Percentiles rank a stretch among this genome's conserved stretches.
These are phyloP conservation scores for Phlyctochytrium bullatum DNA, from an alignment of 192 early-diverging fungal species.

Conservation along the genomic window DNA sequence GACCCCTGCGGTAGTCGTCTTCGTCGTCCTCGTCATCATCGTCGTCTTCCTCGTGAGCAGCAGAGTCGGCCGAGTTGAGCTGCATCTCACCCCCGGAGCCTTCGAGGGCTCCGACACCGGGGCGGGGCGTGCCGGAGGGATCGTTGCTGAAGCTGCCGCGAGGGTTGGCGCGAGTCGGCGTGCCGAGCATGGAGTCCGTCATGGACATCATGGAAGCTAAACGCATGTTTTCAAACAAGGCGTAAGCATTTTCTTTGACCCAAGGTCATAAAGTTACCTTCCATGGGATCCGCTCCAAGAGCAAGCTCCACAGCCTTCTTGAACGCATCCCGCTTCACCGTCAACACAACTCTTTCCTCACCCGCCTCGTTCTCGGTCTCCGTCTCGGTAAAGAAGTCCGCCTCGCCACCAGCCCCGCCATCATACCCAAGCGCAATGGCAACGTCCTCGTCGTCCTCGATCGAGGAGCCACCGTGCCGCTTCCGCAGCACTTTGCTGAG, in stretches of 20 bases:
- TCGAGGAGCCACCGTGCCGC: constrained; percentile 23
- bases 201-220: background rate
- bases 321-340: constrained; percentile 18
- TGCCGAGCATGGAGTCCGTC: too few relatives aligned
- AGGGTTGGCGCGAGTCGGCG: too few relatives aligned
- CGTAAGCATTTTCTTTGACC: background rate
- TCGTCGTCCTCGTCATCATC: constrained; percentile 4
- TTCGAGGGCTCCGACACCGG: too few relatives aligned
- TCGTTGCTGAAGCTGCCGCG: too few relatives aligned
- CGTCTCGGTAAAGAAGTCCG: constrained; percentile 17
- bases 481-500: constrained; percentile 27
- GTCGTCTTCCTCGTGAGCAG: too few relatives aligned
- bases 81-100: too few relatives aligned
- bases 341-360: constrained; percentile 14
- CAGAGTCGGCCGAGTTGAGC: too few relatives aligned
- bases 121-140: too few relatives aligned
- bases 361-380: constrained; percentile 23
- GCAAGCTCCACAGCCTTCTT: constrained; percentile 5
- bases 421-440: too few relatives aligned
- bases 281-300: constrained; percentile 10
- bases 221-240: background rate
- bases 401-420: constrained; percentile 3
- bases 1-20: too few relatives aligned
- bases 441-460: constrained; percentile 23
- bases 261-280: background rate